These are phyloP conservation scores for Apiospora phragmitis DNA, from an alignment of 2,329 filamentous ascomycete species.

Conservation along the genomic window DNA sequence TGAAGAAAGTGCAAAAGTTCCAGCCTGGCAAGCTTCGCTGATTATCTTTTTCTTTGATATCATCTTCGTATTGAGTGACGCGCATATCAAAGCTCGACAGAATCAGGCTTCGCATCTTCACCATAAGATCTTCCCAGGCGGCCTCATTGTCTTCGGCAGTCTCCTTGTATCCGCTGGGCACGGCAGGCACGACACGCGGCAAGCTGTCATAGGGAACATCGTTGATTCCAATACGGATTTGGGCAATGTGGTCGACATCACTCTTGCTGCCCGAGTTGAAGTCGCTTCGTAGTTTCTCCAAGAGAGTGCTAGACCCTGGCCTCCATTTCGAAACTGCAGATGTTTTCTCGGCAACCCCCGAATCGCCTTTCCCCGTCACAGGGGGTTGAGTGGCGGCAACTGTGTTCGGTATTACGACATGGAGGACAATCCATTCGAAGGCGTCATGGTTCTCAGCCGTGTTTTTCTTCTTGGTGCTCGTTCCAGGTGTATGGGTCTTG, in stretches of 20 bases:
- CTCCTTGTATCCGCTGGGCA: slow-evolving; percentile 66
- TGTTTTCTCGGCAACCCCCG: slow-evolving; percentile 60
- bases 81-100: slow-evolving; percentile 86
- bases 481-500: slow-evolving; percentile 68
- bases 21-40: slow-evolving; percentile 87
- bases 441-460: slow-evolving; percentile 93
- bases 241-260: slow-evolving; percentile 74
- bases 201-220: slow-evolving; percentile 67
- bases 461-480: slow-evolving; percentile 59
- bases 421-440: slow-evolving; percentile 91
- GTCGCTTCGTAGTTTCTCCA: slow-evolving; percentile 88
- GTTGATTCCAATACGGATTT: slow-evolving; percentile 76
- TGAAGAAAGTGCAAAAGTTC: slow-evolving; percentile 99
- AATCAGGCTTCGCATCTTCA: slow-evolving; percentile 85
- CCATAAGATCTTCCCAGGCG: slow-evolving; percentile 81
- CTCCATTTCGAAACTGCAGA: slow-evolving; percentile 70
- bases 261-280: slow-evolving; percentile 78
- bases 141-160: slow-evolving; percentile 75
- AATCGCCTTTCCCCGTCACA: slow-evolving; percentile 53
- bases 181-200: slow-evolving; percentile 62
- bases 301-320: slow-evolving; percentile 75
- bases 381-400: slow-evolving; percentile 77
- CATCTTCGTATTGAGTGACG: slow-evolving; percentile 93
- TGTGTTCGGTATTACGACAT: slow-evolving; percentile 88
- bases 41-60: slow-evolving; percentile 90